Evolutionary conservation across 306 rosid genomes (phyloP).

Genomic region (Gleditsia sinensis): DNA sequence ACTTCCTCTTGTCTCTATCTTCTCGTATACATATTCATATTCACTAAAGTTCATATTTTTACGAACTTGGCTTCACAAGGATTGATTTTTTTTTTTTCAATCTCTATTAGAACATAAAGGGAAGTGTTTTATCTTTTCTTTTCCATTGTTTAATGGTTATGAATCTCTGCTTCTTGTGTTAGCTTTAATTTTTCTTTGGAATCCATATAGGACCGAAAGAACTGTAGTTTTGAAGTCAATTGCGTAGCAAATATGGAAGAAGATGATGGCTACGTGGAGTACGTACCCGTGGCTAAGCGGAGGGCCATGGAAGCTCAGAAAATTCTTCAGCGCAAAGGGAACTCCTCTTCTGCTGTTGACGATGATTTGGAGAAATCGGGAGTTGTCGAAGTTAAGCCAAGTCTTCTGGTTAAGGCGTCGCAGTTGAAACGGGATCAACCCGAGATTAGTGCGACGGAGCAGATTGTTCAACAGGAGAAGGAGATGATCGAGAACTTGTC

Average conservation of each 20-base stretch:
- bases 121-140: too few species aligned
- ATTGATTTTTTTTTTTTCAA: too few species aligned
- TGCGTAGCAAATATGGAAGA: slow-evolving; percentile 54
- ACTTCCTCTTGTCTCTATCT: too few species aligned
- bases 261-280: slow-evolving; percentile 74
- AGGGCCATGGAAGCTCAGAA: slow-evolving; percentile 86
- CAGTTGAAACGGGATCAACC: slow-evolving; percentile 90
- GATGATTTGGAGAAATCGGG: slow-evolving; percentile 69
- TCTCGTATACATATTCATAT: too few species aligned
- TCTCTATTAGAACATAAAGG: too few species aligned
- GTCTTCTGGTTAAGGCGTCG: slow-evolving; percentile 76
- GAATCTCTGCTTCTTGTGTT: background rate
- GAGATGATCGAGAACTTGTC: slow-evolving; percentile 93
- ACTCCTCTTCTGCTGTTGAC: slow-evolving; percentile 48
- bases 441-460: slow-evolving; percentile 75
- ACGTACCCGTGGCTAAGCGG: slow-evolving; percentile 88
- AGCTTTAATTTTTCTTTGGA: background rate
- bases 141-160: too few species aligned
- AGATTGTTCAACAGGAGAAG: slow-evolving; percentile 81
- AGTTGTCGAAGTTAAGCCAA: slow-evolving; percentile 73
- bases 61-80: too few species aligned
- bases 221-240: slow-evolving; percentile 7
- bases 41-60: too few species aligned
- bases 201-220: too few species aligned
- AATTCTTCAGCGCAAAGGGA: slow-evolving; percentile 85